Percentiles rank a stretch among this genome's conserved stretches.
Evolutionary conservation across 1,139 yeast species (phyloP).

Genomic region (Saccharomyces hybrid): DNA sequence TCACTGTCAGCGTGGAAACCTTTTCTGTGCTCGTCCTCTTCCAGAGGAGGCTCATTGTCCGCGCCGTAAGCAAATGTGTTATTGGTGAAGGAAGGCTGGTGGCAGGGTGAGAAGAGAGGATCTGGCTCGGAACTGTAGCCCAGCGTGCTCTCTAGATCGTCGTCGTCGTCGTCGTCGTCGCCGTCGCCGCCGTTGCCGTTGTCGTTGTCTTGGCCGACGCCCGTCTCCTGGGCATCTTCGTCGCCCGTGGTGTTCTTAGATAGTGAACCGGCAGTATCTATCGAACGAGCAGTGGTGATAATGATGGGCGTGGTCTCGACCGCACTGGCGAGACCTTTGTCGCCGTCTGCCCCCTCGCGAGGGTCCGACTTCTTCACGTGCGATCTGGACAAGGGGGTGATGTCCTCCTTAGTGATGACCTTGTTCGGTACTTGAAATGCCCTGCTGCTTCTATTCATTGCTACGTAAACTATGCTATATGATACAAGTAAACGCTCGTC

Average conservation of each 20-base stretch:
- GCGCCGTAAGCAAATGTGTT: neutral
- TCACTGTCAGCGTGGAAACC: neutral
- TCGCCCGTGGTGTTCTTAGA: neutral
- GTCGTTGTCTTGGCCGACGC: too few species aligned
- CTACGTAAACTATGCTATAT: slow-evolving; percentile 1
- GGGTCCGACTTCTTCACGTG: neutral
- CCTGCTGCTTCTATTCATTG: slow-evolving; percentile 4
- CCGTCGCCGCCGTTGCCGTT: too few species aligned
- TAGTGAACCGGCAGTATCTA: slow-evolving; percentile 1
- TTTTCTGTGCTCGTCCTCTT: neutral
- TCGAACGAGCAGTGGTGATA: neutral
- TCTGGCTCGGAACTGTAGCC: slow-evolving; percentile 3
- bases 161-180: neutral
- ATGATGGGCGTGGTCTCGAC: neutral
- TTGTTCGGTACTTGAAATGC: slow-evolving; percentile 13
- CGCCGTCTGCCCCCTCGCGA: neutral
- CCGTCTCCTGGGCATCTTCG: slow-evolving; percentile 1
- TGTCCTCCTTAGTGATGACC: slow-evolving; percentile 23
- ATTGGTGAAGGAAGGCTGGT: slow-evolving; percentile 6
- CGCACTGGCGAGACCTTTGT: neutral
- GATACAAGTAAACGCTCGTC: neutral
- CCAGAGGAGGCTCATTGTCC: neutral
- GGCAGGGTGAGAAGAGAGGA: slow-evolving; percentile 1
- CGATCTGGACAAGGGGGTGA: slow-evolving; percentile 15
- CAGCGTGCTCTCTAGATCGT: slow-evolving; percentile 5